A percentile compares a stretch with the other conserved stretches of the same genome.
These are phyloP conservation scores for Bryum argenteum DNA, from an alignment of 225 moss, liverwort and hornwort species.

Conservation along the genomic window DNA sequence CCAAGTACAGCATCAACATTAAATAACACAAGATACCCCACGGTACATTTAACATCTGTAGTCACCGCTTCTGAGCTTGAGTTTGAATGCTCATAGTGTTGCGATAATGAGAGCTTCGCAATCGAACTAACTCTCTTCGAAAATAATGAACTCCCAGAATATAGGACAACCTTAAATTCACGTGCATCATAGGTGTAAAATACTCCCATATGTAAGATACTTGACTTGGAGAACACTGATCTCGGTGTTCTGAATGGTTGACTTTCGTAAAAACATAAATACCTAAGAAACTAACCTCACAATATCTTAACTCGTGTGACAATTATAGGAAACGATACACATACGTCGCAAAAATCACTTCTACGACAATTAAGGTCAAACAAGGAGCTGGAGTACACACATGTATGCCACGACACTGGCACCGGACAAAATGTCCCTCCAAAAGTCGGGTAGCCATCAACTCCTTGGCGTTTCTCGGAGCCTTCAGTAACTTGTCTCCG, in stretches of 20 bases:
- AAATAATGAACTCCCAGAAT: too few relatives aligned
- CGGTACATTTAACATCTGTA: background rate
- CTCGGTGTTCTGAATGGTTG: background rate
- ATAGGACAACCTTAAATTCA: background rate
- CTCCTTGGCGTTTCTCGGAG: constrained; percentile 59
- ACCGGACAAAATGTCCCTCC: constrained; percentile 62
- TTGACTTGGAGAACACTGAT: constrained; percentile 9
- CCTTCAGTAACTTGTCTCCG: constrained; percentile 55
- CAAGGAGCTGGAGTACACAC: constrained; percentile 38
- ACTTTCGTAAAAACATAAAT: constrained; percentile 12
- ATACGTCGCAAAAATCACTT: background rate
- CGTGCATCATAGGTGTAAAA: background rate
- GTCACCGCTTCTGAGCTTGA: background rate
- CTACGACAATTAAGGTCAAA: constrained; percentile 3
- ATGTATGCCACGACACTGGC: constrained; percentile 60
- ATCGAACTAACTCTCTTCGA: too few relatives aligned
- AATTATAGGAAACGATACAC: background rate
- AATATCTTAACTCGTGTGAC: background rate
- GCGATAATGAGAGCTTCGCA: background rate
- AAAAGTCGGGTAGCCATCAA: constrained; percentile 61
- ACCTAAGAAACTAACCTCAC: background rate
- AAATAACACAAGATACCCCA: constrained; percentile 35
- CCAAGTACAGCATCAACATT: constrained; percentile 47
- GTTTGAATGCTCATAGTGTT: background rate
- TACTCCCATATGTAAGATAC: background rate